Conservation (phyloP, 2,329 filamentous ascomycete species). For the Leptosphaerulina australis region DNA sequence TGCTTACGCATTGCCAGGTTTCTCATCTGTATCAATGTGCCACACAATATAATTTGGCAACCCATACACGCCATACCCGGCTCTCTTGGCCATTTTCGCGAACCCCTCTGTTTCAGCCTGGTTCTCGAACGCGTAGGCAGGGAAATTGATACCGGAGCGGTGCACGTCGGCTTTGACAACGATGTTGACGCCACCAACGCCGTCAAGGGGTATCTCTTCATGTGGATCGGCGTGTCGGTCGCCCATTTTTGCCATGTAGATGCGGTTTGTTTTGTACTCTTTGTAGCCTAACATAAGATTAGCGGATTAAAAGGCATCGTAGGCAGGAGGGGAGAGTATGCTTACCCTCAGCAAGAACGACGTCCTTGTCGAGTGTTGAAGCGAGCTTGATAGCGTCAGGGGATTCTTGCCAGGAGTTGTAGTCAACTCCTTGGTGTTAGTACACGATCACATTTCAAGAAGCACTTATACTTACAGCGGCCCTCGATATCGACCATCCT, state of each 20-base stretch:
- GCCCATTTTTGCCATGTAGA: conserved; percentile 88
- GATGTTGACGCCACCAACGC: conserved; percentile 96
- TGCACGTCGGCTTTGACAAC: conserved; percentile 98
- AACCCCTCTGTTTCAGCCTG: conserved; percentile 99
- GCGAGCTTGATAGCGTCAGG: conserved; percentile 79
- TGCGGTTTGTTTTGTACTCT: conserved; percentile 87
- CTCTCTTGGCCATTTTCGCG: conserved; percentile 96
- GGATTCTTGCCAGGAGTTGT: conserved; percentile 98
- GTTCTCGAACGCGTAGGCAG: conserved; percentile 95
- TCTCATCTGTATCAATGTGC: conserved; percentile 97
- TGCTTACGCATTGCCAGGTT: conserved; percentile 71
- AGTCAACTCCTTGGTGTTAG: conserved; percentile 71
- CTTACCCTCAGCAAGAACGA: conserved; percentile 83
- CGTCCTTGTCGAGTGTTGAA: conserved; percentile 75
- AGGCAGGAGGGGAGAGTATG: background rate
- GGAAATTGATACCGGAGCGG: conserved; percentile 96
- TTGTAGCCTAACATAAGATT: conserved; percentile 90
- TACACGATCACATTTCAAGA: background rate
- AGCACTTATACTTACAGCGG: conserved; percentile 68
- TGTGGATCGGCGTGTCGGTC: conserved; percentile 93
- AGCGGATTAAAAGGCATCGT: too few species aligned
- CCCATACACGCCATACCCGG: conserved; percentile 89
- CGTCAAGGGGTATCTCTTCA: conserved; percentile 88
- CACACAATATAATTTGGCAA: conserved; percentile 98
- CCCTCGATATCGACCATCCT: conserved; percentile 80